Evolutionary conservation across 495 filamentous ascomycete genomes (phyloP).

Genomic region (Penicillium dipodomyicola): DNA sequence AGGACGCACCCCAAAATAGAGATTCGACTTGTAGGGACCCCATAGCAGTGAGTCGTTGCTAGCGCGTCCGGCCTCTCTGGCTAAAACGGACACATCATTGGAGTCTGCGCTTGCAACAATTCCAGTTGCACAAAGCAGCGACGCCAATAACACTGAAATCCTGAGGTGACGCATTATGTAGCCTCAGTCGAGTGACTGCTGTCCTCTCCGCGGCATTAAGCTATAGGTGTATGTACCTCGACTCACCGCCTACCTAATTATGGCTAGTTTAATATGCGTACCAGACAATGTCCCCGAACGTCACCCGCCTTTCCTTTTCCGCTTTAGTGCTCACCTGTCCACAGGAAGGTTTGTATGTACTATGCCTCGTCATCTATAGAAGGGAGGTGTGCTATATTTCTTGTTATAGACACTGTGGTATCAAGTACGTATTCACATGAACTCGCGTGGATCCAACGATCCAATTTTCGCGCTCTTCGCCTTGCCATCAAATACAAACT

Average conservation of each 20-base stretch:
- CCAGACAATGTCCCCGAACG: background rate
- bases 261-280: background rate
- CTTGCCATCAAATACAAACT: slow-evolving; percentile 78
- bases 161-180: slow-evolving; percentile 33
- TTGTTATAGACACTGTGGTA: background rate
- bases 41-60: slow-evolving; percentile 89
- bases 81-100: slow-evolving; percentile 39
- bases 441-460: slow-evolving; percentile 65
- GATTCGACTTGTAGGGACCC: slow-evolving; percentile 92
- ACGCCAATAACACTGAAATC: slow-evolving; percentile 28
- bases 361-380: background rate
- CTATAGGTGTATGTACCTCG: slow-evolving; percentile 2
- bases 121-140: slow-evolving; percentile 35
- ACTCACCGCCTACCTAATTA: background rate
- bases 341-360: background rate
- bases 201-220: slow-evolving; percentile 32
- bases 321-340: background rate
- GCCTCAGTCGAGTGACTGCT: slow-evolving; percentile 26
- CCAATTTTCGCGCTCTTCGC: slow-evolving; percentile 72
- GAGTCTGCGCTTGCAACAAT: slow-evolving; percentile 33
- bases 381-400: background rate
- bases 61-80: slow-evolving; percentile 46
- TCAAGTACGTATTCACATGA: slow-evolving; percentile 32
- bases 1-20: slow-evolving; percentile 93
- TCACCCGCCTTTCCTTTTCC: background rate